A percentile compares a stretch with the other conserved stretches of the same genome.
Conservation (phyloP, 2,329 filamentous ascomycete species). For the Dactylellina parvicollis region DNA sequence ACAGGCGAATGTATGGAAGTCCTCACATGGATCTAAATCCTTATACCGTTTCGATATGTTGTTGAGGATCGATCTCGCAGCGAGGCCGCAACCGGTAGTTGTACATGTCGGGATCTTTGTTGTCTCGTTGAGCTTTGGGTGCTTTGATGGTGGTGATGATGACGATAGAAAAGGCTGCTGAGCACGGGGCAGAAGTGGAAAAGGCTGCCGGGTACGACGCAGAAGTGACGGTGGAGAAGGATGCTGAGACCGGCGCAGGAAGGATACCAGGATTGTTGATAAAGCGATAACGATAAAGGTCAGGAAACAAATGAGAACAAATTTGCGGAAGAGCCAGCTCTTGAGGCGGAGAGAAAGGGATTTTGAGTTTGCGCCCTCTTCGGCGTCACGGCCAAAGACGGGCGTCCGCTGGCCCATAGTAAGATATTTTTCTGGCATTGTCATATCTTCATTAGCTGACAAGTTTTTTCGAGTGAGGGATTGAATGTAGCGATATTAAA, state of each 20-base stretch:
- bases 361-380: not conserved
- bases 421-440: no score
- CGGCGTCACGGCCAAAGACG: conserved; percentile 9
- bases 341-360: conserved; percentile 9
- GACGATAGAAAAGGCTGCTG: no score
- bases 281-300: conserved; percentile 56
- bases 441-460: no score
- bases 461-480: no score
- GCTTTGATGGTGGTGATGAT: conserved; percentile 11
- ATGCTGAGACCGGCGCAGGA: conserved; percentile 46
- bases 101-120: conserved; percentile 63
- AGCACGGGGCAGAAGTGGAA: no score
- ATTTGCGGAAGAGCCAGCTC: conserved; percentile 55
- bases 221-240: no score
- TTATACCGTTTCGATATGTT: conserved; percentile 72
- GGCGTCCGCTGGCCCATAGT: conserved; percentile 22
- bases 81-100: conserved; percentile 71
- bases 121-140: conserved; percentile 17
- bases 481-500: no score
- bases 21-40: conserved; percentile 72
- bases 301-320: conserved; percentile 56
- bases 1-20: conserved; percentile 75
- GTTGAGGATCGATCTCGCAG: conserved; percentile 71
- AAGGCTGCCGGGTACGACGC: no score
- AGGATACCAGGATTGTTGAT: conserved; percentile 56